Evolutionary conservation across 1,284 basidiomycete genomes (phyloP).

Genomic region (Papiliotrema fonsecae): DNA sequence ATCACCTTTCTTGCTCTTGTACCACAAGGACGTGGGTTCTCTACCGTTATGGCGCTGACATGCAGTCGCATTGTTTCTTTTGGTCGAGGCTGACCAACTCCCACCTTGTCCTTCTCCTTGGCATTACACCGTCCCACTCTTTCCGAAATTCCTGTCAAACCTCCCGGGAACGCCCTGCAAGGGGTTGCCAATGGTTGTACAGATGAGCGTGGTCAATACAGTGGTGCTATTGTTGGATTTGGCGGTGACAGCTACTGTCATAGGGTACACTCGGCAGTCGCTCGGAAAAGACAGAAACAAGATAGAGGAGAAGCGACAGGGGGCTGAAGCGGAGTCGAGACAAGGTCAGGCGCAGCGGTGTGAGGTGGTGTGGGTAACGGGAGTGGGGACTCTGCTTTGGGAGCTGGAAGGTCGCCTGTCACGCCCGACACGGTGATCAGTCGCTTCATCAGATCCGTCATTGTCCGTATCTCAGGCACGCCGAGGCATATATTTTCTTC

Average conservation of each 20-base stretch:
- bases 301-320: background rate
- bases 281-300: background rate
- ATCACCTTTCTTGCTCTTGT: background rate
- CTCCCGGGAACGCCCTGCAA: conserved; percentile 1
- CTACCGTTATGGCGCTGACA: background rate
- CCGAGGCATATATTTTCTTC: no score
- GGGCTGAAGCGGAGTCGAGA: background rate
- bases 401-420: background rate
- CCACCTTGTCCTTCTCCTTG: conserved; percentile 2
- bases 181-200: background rate
- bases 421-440: no score
- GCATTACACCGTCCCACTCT: background rate
- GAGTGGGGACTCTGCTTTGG: background rate
- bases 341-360: background rate
- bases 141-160: background rate
- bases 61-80: background rate
- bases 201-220: background rate
- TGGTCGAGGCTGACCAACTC: background rate
- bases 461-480: no score
- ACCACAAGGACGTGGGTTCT: background rate
- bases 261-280: background rate
- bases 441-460: no score
- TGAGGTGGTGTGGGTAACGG: background rate
- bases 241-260: background rate
- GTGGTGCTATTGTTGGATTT: background rate